Conservation (phyloP, 1,139 yeast species). For the Torulaspora globosa region DNA sequence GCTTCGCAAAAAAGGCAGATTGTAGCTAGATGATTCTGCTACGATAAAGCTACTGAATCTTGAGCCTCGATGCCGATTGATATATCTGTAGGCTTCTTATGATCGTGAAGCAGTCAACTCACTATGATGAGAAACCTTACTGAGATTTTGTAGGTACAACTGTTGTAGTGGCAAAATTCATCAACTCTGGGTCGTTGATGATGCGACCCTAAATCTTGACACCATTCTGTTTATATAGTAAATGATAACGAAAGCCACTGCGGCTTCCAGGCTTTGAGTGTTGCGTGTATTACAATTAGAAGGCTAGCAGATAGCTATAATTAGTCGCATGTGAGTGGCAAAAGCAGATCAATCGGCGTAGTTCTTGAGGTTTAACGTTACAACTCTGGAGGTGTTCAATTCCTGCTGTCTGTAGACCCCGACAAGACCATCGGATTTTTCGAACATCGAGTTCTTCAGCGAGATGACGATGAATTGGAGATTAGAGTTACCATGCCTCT, state of each 20-base stretch:
- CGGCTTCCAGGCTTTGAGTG: background rate
- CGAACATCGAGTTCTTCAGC: constrained; percentile 80
- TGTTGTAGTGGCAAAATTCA: constrained; percentile 10
- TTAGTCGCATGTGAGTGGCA: background rate
- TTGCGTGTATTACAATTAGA: background rate
- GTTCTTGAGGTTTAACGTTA: constrained; percentile 68
- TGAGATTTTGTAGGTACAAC: background rate
- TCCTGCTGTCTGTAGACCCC: constrained; percentile 88
- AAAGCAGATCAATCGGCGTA: constrained; percentile 43
- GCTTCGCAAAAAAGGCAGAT: constrained; percentile 3
- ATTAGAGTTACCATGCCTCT: constrained; percentile 67
- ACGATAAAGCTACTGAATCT: background rate
- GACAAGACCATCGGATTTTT: constrained; percentile 83
- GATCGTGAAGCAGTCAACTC: background rate
- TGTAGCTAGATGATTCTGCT: background rate
- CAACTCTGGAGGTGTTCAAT: constrained; percentile 68
- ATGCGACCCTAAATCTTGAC: constrained; percentile 10
- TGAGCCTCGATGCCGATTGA: background rate
- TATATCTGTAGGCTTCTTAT: background rate
- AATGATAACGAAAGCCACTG: background rate
- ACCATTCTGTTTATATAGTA: background rate
- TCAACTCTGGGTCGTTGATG: constrained; percentile 2
- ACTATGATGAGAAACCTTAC: too few relatives aligned
- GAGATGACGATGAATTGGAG: constrained; percentile 94
- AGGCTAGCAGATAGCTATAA: constrained; percentile 1